These are phyloP conservation scores for Naematelia aurantialba DNA, from an alignment of 768 basidiomycete genomes.

Conservation along the genomic window DNA sequence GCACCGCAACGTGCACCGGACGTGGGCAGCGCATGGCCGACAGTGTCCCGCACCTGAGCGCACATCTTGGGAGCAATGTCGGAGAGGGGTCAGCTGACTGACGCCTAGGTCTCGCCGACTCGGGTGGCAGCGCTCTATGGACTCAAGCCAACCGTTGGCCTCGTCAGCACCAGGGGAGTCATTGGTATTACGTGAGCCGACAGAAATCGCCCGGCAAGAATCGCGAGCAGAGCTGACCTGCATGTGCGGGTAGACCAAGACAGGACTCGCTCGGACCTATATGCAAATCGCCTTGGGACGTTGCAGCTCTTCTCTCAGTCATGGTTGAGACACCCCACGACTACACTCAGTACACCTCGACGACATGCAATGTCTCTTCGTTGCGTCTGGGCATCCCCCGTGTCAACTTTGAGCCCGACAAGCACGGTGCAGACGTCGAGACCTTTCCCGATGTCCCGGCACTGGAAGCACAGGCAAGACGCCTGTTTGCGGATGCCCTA, in stretches of 20 bases:
- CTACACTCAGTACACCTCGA: slow-evolving; percentile 7
- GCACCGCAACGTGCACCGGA: too few relatives aligned
- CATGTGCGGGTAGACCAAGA: slow-evolving; percentile 5
- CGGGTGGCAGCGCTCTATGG: slow-evolving; percentile 19
- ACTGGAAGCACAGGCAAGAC: neutral
- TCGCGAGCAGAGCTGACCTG: slow-evolving; percentile 15
- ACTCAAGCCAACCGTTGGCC: slow-evolving; percentile 29
- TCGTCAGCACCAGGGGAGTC: slow-evolving; percentile 14
- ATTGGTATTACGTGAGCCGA: slow-evolving; percentile 12
- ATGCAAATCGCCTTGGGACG: slow-evolving; percentile 3
- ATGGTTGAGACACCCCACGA: neutral
- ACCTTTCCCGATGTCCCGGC: neutral
- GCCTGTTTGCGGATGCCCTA: neutral
- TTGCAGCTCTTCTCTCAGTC: neutral
- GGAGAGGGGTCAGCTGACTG: neutral
- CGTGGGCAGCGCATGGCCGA: too few relatives aligned
- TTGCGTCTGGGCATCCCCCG: neutral
- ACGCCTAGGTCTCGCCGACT: neutral
- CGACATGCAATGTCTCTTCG: neutral
- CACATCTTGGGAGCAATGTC: too few relatives aligned
- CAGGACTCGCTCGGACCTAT: slow-evolving; percentile 5
- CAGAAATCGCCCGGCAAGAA: neutral
- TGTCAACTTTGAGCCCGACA: neutral
- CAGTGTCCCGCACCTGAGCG: too few relatives aligned
- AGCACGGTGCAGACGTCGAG: neutral